phyloP scores from a whole-genome alignment of 2,329 filamentous ascomycete genomes.

The Curvularia sp. region DNA sequence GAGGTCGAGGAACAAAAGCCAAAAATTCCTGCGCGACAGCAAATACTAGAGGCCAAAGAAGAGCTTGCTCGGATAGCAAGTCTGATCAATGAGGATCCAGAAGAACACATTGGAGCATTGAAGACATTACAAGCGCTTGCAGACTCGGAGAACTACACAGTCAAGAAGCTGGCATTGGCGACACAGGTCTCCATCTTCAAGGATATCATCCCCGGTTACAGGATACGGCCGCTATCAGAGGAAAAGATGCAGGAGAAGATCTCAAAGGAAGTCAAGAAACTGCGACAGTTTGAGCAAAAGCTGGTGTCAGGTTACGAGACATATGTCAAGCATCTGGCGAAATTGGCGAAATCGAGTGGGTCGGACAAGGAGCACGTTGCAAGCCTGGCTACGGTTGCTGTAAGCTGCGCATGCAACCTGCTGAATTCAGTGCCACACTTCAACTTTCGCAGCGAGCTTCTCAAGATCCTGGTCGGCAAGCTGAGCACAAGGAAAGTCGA shows the following conservation, averaged over 20 bases:
- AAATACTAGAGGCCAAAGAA: constrained; percentile 88
- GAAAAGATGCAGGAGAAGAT: constrained; percentile 79
- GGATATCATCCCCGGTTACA: constrained; percentile 94
- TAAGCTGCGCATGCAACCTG: constrained; percentile 84
- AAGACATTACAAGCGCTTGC: constrained; percentile 79
- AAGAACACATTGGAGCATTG: constrained; percentile 84
- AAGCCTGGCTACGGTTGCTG: constrained; percentile 73
- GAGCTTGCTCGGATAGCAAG: constrained; percentile 85
- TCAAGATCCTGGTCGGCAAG: constrained; percentile 86
- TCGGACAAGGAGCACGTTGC: constrained; percentile 49
- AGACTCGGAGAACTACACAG: constrained; percentile 70
- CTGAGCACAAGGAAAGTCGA: constrained; percentile 76
- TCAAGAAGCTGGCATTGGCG: constrained; percentile 85
- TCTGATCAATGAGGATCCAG: constrained; percentile 87
- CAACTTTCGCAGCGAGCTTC: constrained; percentile 88
- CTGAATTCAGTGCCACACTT: constrained; percentile 89
- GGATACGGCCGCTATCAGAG: constrained; percentile 83
- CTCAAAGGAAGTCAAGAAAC: constrained; percentile 86
- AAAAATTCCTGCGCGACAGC: constrained; percentile 74
- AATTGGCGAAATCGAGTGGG: constrained; percentile 67
- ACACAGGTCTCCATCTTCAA: constrained; percentile 92
- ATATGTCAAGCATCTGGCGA: constrained; percentile 79
- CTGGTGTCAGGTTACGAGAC: constrained; percentile 83
- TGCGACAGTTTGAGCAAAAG: constrained; percentile 86
- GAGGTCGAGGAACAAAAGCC: constrained; percentile 61